Evolutionary conservation across 805 yeast species (phyloP).

Genomic region (Candida namnaoensis): DNA sequence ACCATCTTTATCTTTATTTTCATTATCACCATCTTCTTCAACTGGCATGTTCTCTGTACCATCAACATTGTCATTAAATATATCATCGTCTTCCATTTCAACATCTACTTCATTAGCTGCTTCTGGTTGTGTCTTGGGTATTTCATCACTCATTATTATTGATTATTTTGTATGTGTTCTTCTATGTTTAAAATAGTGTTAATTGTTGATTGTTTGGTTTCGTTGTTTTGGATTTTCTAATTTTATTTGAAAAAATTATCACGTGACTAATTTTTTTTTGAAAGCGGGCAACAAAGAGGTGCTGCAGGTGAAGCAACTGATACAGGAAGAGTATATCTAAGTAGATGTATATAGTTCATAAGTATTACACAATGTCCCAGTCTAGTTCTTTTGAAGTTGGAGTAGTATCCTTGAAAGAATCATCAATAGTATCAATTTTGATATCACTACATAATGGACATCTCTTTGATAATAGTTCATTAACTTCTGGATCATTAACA

Average conservation of each 20-base stretch:
- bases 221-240: background rate
- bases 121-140: background rate
- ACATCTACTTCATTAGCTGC: constrained; percentile 9
- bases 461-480: constrained; percentile 47
- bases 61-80: constrained; percentile 12
- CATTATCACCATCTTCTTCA: constrained; percentile 10
- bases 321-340: too few species aligned
- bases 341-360: too few species aligned
- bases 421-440: constrained; percentile 62
- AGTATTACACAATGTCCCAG: constrained; percentile 29
- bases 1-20: constrained; percentile 6
- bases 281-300: too few species aligned
- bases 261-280: background rate
- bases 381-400: constrained; percentile 30
- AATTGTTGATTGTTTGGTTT: too few species aligned
- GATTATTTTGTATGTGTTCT: background rate
- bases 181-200: too few species aligned
- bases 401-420: constrained; percentile 40
- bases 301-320: too few species aligned
- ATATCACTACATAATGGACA: constrained; percentile 75
- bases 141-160: background rate
- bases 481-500: constrained; percentile 37
- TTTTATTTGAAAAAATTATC: too few species aligned
- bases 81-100: constrained; percentile 18
- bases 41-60: constrained; percentile 5